Conservation (phyloP, 108 stramenopile species). For the Aureococcus anophagefferens region DNA sequence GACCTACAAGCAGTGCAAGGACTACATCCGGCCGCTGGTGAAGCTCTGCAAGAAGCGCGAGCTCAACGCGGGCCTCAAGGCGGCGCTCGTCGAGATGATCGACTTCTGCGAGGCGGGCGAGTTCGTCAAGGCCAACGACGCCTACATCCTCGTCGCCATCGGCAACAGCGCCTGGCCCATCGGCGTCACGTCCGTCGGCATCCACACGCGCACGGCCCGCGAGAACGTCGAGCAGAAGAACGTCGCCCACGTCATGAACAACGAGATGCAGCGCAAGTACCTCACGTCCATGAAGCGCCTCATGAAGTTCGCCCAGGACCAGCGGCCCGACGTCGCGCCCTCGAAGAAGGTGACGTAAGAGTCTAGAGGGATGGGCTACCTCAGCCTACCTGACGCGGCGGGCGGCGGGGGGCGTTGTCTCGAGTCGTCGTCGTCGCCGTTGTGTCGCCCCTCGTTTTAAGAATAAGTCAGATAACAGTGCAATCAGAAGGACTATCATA, state of each 20-base stretch:
- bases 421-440: too few species aligned
- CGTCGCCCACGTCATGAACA: conserved; percentile 93
- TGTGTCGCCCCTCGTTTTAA: too few species aligned
- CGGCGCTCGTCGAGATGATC: conserved; percentile 69
- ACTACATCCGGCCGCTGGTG: conserved; percentile 86
- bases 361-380: too few species aligned
- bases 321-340: conserved; percentile 63
- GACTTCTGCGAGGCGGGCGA: conserved; percentile 71
- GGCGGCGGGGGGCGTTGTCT: too few species aligned
- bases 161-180: conserved; percentile 97
- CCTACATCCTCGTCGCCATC: conserved; percentile 85
- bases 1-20: conserved; percentile 85
- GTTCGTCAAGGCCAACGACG: conserved; percentile 86
- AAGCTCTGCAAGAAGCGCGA: conserved; percentile 46
- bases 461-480: too few species aligned
- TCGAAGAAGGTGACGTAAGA: conserved; percentile 62
- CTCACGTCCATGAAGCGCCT: conserved; percentile 90
- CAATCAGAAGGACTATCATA: too few species aligned
- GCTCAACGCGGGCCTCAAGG: conserved; percentile 43
- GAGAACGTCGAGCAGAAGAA: conserved; percentile 83
- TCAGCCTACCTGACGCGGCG: too few species aligned
- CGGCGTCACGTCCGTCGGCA: conserved; percentile 96
- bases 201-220: conserved; percentile 86
- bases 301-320: conserved; percentile 81
- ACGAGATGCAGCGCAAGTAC: conserved; percentile 82